Evolutionary conservation across 345 rosid genomes (phyloP), one percentile per base, ranked within the genome.

Genomic region (Citrus trifoliata): DNA sequence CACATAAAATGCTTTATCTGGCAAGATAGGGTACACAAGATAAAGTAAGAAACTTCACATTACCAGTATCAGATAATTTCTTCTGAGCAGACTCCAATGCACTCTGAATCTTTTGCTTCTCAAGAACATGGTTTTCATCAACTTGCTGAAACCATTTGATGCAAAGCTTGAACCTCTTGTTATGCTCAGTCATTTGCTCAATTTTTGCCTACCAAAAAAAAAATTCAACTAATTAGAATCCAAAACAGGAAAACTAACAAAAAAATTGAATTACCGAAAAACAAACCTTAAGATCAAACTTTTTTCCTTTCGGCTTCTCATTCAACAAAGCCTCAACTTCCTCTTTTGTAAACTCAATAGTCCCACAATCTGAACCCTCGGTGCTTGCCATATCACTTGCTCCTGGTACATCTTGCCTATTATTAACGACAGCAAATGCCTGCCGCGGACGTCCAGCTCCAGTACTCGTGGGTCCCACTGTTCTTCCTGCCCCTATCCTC

Each of bases 201-300:
- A 88, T 65, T 78, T 89, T 93, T 4, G 82, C 97, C 99, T 96
- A 86, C 48, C 40, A 63, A 53, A 46, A 37, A 51, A 51, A 55
- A 35, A 58, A 42, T 66, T 32, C 27, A 19, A 27, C 5, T 22
- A 10, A 55, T 7, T 16, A 71, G 62, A 66, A 59, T 63, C 18
- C 27, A 33, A 30, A 7, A 6, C 35, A 35, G 5, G 21, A 22
- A 6, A 27, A 27, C 3, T 19, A 24, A 32, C 33, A n/a, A 37
- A 9, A 63, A 73, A 74, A 28, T 24, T 25, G 18, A 40, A 22
- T 13, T 73, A 58, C 7, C 28, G 0, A 9, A 6, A 65, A 63
- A 7, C 42, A 28, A 76, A 96, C 99, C 98, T 93, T 96, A 67
- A 85, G 87, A 72, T 96, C 99, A 78, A 89, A 89, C 77, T 89